phyloP scores from a whole-genome alignment of 768 basidiomycete genomes.

The Tricholoma saponaceum region DNA sequence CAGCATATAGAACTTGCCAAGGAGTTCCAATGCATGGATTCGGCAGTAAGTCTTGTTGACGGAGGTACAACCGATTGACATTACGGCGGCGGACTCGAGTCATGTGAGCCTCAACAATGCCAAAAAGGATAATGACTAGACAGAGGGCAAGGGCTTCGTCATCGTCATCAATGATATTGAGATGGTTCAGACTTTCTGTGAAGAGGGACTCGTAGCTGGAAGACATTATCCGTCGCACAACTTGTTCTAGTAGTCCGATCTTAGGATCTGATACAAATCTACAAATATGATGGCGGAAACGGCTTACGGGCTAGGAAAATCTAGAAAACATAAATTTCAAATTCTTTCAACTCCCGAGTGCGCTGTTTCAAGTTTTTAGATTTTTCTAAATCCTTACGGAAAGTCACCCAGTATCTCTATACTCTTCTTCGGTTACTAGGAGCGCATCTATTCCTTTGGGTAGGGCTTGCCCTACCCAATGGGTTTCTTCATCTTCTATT shows the following conservation, averaged over 20 bases:
- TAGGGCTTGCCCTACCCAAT: neutral
- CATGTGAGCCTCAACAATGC: neutral
- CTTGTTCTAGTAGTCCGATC: too few relatives aligned
- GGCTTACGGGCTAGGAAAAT: neutral
- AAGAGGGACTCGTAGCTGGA: neutral
- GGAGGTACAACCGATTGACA: constrained; percentile 23
- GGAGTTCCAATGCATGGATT: constrained; percentile 25
- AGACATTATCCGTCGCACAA: too few relatives aligned
- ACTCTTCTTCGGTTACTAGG: constrained; percentile 4
- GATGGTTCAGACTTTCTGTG: neutral
- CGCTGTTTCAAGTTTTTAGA: too few relatives aligned
- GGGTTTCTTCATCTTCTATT: neutral
- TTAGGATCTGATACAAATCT: too few relatives aligned
- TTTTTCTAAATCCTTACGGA: too few relatives aligned
- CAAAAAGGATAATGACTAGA: neutral
- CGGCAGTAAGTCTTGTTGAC: constrained; percentile 27
- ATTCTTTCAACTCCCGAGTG: neutral
- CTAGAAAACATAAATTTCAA: neutral
- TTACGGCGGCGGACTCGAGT: neutral
- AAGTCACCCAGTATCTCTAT: constrained; percentile 3
- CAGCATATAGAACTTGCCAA: constrained; percentile 29
- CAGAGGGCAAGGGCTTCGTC: neutral
- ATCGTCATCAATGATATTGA: neutral
- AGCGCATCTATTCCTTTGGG: neutral
- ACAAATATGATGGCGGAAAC: too few relatives aligned